Conservation (phyloP, 73 alveolate genomes). For the Diophrys sp. region DNA sequence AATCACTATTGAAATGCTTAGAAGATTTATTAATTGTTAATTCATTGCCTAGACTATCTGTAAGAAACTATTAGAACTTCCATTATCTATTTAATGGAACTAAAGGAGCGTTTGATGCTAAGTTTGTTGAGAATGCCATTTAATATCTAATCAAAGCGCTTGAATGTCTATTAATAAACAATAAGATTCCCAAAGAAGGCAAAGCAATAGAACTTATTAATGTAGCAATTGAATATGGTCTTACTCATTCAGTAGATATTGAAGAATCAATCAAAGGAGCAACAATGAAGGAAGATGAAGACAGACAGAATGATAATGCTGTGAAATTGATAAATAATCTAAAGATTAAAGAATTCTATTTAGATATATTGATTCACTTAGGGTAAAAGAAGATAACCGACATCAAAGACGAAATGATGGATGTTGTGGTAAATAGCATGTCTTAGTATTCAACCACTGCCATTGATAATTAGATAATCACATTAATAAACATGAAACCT, state of each 20-base stretch:
- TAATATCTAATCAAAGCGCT: constrained; percentile 18
- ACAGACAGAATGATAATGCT: constrained; percentile 1
- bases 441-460: too few species aligned
- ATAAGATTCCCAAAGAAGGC: background rate
- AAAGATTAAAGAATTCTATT: background rate
- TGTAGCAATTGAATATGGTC: background rate
- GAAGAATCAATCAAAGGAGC: background rate
- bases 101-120: constrained; percentile 13
- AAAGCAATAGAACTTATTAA: background rate
- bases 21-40: constrained; percentile 9
- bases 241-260: background rate
- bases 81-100: constrained; percentile 11
- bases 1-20: constrained; percentile 1
- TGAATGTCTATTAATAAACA: background rate
- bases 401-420: too few species aligned
- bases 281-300: background rate
- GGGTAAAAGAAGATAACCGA: too few species aligned
- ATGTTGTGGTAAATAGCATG: too few species aligned
- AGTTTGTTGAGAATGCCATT: constrained; percentile 2
- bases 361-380: background rate
- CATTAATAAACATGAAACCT: too few species aligned
- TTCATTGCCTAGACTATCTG: constrained; percentile 16
- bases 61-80: constrained; percentile 9
- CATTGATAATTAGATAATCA: too few species aligned
- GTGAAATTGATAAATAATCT: background rate